phyloP scores from a whole-genome alignment of 2,329 filamentous ascomycete species.

The Daldinia sp. region DNA sequence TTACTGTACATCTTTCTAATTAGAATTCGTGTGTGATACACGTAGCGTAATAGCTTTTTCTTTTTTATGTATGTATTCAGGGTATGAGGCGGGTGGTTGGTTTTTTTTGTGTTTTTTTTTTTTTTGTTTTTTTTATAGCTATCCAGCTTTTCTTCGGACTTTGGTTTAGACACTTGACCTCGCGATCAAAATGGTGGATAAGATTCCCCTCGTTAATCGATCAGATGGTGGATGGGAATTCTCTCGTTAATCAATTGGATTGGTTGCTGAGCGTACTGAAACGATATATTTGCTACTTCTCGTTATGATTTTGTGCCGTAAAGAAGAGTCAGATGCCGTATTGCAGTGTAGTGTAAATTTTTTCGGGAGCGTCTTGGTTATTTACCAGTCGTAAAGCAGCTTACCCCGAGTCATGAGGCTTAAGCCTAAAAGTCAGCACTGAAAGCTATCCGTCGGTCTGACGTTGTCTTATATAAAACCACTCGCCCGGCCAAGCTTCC shows the following conservation, averaged over 20 bases:
- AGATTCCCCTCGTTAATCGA: constrained; percentile 4
- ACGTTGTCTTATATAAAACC: constrained; percentile 5
- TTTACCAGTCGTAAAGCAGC: neutral
- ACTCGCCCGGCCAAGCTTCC: constrained; percentile 18
- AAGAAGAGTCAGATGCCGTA: too few relatives aligned
- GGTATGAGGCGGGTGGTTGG: constrained; percentile 13
- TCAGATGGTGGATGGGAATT: constrained; percentile 9
- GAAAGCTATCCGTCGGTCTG: neutral
- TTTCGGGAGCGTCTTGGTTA: neutral
- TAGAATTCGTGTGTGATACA: constrained; percentile 7
- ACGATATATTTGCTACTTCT: neutral
- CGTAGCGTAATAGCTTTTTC: constrained; percentile 11
- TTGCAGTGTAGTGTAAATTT: too few relatives aligned
- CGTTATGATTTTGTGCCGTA: neutral
- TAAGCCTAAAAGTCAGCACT: neutral
- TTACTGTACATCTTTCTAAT: constrained; percentile 4
- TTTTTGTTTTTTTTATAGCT: too few relatives aligned
- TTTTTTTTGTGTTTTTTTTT: too few relatives aligned
- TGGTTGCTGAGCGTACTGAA: neutral
- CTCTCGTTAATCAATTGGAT: constrained; percentile 2
- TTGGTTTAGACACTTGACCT: constrained; percentile 34
- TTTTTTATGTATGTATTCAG: too few relatives aligned
- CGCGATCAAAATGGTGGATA: constrained; percentile 32
- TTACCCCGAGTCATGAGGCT: neutral
- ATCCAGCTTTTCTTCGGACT: constrained; percentile 15